These are phyloP conservation scores for Podospora comata DNA, from an alignment of 495 filamentous ascomycete genomes.

Conservation along the genomic window DNA sequence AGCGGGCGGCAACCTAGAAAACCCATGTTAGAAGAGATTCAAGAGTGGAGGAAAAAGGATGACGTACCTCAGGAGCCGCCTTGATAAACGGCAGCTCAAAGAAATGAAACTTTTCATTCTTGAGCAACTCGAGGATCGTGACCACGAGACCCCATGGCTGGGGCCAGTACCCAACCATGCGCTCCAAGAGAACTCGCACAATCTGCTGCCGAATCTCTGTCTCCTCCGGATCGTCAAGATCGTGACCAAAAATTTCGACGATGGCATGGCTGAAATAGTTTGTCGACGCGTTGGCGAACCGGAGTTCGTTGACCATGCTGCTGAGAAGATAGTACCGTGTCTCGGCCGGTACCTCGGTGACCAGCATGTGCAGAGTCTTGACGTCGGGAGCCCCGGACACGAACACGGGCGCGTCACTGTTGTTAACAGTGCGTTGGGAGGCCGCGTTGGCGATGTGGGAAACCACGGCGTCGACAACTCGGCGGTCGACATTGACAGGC, in stretches of 20 bases:
- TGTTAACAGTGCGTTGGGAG: constrained; percentile 53
- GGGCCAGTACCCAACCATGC: constrained; percentile 82
- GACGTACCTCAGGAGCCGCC: constrained; percentile 72
- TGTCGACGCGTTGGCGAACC: constrained; percentile 84
- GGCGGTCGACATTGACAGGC: constrained; percentile 63
- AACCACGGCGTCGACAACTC: constrained; percentile 75
- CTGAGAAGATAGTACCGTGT: constrained; percentile 79
- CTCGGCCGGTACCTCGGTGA: constrained; percentile 69
- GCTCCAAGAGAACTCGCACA: constrained; percentile 79
- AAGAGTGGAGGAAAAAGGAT: constrained; percentile 12
- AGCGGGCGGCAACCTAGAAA: constrained; percentile 43
- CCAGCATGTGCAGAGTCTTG: constrained; percentile 69
- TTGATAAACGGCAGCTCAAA: constrained; percentile 93
- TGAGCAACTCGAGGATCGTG: constrained; percentile 83
- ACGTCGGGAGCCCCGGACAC: constrained; percentile 66
- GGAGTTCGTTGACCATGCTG: constrained; percentile 87
- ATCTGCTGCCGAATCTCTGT: constrained; percentile 85
- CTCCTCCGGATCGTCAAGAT: constrained; percentile 72
- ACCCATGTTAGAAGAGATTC: constrained; percentile 19
- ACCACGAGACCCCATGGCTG: constrained; percentile 96
- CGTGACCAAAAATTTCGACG: constrained; percentile 79
- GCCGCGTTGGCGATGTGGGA: constrained; percentile 76
- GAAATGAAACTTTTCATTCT: constrained; percentile 84
- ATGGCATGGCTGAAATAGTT: constrained; percentile 90
- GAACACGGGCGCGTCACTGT: constrained; percentile 60